phyloP scores from a whole-genome alignment of 306 rosid genomes.

The Neltuma alba region DNA sequence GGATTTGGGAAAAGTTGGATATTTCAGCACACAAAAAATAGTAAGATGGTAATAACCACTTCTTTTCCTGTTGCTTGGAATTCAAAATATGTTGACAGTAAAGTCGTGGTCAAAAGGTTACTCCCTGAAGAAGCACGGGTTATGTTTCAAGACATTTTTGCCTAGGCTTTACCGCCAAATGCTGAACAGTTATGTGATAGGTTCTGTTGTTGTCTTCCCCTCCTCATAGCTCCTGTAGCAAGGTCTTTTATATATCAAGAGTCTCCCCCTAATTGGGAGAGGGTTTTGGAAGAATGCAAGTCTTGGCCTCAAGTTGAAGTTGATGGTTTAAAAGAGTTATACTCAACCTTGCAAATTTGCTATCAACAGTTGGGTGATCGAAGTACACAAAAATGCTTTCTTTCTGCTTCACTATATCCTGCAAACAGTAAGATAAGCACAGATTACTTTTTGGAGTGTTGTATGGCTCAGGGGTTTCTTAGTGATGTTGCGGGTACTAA shows the following conservation, averaged over 20 bases:
- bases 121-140: conserved; percentile 35
- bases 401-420: no score
- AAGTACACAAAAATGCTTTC: conserved; percentile 32
- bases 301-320: no score
- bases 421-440: no score
- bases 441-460: no score
- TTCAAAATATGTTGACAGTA: neutral
- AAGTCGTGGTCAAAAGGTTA: conserved; percentile 14
- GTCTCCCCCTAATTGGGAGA: no score
- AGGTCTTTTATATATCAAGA: no score
- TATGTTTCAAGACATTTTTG: conserved; percentile 31
- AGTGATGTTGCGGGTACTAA: no score
- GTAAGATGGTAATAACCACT: conserved; percentile 35
- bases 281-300: no score
- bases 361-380: conserved; percentile 30
- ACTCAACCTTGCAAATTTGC: conserved; percentile 31
- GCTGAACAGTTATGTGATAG: neutral
- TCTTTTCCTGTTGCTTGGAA: neutral
- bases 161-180: no score
- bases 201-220: conserved; percentile 41
- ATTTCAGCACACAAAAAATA: conserved; percentile 11
- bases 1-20: neutral
- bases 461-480: no score
- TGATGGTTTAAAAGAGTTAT: no score
- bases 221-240: no score